Evolutionary conservation across 139 green algal species (phyloP), one percentile per base, ranked within the genome.

Genomic region (Tetradesmus lagerheimii): DNA sequence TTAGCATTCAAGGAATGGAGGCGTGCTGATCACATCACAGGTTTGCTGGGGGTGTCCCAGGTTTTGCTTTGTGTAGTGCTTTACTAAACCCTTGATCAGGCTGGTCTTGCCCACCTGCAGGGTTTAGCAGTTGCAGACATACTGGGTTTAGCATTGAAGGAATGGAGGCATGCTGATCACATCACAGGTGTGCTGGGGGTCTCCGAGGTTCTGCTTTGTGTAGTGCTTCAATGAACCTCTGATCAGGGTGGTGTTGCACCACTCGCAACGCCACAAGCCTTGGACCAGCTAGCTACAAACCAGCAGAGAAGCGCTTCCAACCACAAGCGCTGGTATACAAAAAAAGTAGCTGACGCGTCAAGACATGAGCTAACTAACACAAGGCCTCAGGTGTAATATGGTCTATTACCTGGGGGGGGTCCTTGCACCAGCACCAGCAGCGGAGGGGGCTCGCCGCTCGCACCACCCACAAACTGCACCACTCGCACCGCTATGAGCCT

Each of bases 61-160:
- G 83, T 94, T 97, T 88, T 99, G 97, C n/a, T 94, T 93, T 0
- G 97, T 98, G 94, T 98, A 99, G 94, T 99, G 98, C 95, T 99
- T 99, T 39, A 99, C 94, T 39, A 99, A 94, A 76, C 94, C 96
- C 37, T 94, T 93, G 91, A 99, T 99, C 38, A 99, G 92, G 0
- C 96, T 98, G 37, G 94, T 97, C 91, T 99, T 99, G 75, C 98
- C 98, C 20, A 97, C 96, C 92, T 95, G 91, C 31, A 71, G 57
- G 57, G 57, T 71, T 27, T 25, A 67, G 29, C 53, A 41, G 16
- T 4, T 29, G 45, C 31, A 80, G 43, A 83, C 4, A 39, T 39
- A 64, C 64, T 37, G 16, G 67, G 57, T 9, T 57, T 16, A 74
- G 62, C 5, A 9, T 34, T 34, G 15, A 74, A 16, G 25, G 62